Evolutionary conservation across 2,329 filamentous ascomycete species (phyloP), one percentile per base, ranked within the genome.

Genomic region (Trichoderma sp.): DNA sequence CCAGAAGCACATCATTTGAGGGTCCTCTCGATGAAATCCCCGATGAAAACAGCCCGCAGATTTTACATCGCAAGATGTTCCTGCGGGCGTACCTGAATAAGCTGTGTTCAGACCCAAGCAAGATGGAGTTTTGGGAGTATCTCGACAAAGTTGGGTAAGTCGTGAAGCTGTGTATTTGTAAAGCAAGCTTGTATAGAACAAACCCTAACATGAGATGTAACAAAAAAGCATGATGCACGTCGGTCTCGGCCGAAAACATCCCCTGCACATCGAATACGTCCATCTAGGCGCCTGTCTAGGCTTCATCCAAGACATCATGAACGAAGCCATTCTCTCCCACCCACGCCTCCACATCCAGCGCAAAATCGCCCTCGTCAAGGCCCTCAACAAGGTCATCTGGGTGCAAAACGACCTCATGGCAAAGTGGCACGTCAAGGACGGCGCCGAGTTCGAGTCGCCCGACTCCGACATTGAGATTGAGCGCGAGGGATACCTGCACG

Each of bases 341-440:
- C 92, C 92, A 1, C 87, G 87, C 3, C 84, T 96, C 47, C 85
- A 87, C 47, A 85, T 93, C 76, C 84, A 86, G 71, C 87, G 88
- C 80, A 95, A 95, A 82, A 90, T 92, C 20, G 90, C 88, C 26
- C 86, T 95, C 5, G 86, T 95, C 61, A 92, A 91, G 78, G 93
- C 93, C 1, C 84, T 95, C 26, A 89, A 89, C 73, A 95, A 96
- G 80, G 90, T 95, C 30, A 91, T 95, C 74, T 95, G 93, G 92
- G 94, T 95, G 75, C 93, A 95, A 81, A 95, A 95, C 78, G 93
- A 95, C 80, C 85, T 95, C 34, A 93, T 95, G 79, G 91, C 92
- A n/a, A 92, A 92, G 79, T 95, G 92, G 91, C 92, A 94, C 76
- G 88, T 93, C 43, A 85, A 87, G 39, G 90, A 93, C 74, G 90